Percentiles rank a stretch among this genome's conserved stretches.
Conservation (phyloP, 495 filamentous ascomycete species). For the Neurospora sp. region DNA sequence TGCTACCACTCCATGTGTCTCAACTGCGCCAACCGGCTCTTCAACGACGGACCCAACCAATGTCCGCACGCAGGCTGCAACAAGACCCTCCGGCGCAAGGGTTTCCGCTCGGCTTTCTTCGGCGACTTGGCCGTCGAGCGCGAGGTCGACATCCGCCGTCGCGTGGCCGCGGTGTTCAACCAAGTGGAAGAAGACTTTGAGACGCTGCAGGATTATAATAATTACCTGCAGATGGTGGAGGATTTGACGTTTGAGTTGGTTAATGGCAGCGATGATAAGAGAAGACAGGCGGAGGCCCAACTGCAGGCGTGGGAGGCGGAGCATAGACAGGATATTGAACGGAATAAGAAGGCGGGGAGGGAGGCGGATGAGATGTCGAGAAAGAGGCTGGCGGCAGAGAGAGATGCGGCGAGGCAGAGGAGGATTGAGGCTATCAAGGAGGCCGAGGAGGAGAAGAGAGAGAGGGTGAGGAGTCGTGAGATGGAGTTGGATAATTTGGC, state of each 20-base stretch:
- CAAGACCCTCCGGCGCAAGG: slow-evolving; percentile 71
- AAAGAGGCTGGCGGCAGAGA: slow-evolving; percentile 28
- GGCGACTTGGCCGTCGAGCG: slow-evolving; percentile 82
- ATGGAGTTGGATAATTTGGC: slow-evolving; percentile 42
- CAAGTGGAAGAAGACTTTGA: slow-evolving; percentile 84
- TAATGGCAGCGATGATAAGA: slow-evolving; percentile 53
- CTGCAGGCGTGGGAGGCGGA: slow-evolving; percentile 61
- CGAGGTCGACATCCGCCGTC: slow-evolving; percentile 82
- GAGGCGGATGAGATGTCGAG: slow-evolving; percentile 40
- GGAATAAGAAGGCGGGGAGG: slow-evolving; percentile 53
- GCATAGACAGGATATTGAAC: slow-evolving; percentile 58
- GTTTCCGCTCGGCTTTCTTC: slow-evolving; percentile 83
- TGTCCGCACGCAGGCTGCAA: slow-evolving; percentile 85
- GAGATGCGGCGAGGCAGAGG: slow-evolving; percentile 48
- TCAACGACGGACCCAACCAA: slow-evolving; percentile 77
- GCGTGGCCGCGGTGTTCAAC: slow-evolving; percentile 79
- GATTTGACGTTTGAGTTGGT: slow-evolving; percentile 83
- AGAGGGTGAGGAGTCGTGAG: slow-evolving; percentile 36
- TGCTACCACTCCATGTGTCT: slow-evolving; percentile 99
- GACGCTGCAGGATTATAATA: slow-evolving; percentile 69
- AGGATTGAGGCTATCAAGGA: slow-evolving; percentile 50
- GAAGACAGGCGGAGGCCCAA: slow-evolving; percentile 51
- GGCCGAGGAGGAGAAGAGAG: slow-evolving; percentile 43
- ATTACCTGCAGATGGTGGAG: slow-evolving; percentile 92
- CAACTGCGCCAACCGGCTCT: slow-evolving; percentile 88